Percentiles rank a stretch among this genome's conserved stretches.
phyloP scores from a whole-genome alignment of 768 basidiomycete species.

The Leccinum variicolor region DNA sequence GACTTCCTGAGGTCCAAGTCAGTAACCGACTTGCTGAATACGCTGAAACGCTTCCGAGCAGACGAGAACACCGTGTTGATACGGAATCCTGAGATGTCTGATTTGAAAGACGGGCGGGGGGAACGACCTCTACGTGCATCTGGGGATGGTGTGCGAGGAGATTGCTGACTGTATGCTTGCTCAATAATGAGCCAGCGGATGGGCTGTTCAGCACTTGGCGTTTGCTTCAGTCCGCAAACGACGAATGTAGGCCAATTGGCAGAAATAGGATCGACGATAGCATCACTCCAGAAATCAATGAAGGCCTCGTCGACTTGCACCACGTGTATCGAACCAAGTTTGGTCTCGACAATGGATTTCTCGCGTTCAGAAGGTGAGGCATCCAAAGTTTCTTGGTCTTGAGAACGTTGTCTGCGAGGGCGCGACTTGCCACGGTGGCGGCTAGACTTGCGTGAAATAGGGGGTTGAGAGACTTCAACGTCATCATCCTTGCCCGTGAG shows the following conservation, averaged over 20 bases:
- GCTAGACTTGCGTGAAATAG: slow-evolving; percentile 32
- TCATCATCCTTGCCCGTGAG: slow-evolving; percentile 65
- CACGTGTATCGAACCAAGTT: slow-evolving; percentile 37
- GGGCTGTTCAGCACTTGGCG: slow-evolving; percentile 19
- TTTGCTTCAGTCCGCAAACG: slow-evolving; percentile 60
- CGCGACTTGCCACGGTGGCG: slow-evolving; percentile 32
- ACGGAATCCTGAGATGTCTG: slow-evolving; percentile 38
- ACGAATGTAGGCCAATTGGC: slow-evolving; percentile 66
- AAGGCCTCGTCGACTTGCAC: slow-evolving; percentile 78
- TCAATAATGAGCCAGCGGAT: slow-evolving; percentile 70
- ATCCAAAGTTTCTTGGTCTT: slow-evolving; percentile 13
- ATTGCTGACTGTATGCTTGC: slow-evolving; percentile 46
- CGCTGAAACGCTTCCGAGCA: slow-evolving; percentile 61
- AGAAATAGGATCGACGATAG: slow-evolving; percentile 65
- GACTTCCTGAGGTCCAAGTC: slow-evolving; percentile 23
- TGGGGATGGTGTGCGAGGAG: slow-evolving; percentile 27
- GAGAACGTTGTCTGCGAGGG: slow-evolving; percentile 19
- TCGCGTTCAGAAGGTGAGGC: slow-evolving; percentile 12
- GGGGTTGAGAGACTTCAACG: slow-evolving; percentile 50
- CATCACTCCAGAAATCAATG: slow-evolving; percentile 79
- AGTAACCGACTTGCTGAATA: slow-evolving; percentile 41
- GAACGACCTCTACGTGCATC: slow-evolving; percentile 31
- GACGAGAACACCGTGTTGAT: slow-evolving; percentile 42
- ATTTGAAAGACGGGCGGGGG: slow-evolving; percentile 44
- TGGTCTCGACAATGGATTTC: slow-evolving; percentile 30